These are phyloP conservation scores for Heracleum sosnowskyi DNA, from an alignment of 129 eudicot species.

Conservation along the genomic window DNA sequence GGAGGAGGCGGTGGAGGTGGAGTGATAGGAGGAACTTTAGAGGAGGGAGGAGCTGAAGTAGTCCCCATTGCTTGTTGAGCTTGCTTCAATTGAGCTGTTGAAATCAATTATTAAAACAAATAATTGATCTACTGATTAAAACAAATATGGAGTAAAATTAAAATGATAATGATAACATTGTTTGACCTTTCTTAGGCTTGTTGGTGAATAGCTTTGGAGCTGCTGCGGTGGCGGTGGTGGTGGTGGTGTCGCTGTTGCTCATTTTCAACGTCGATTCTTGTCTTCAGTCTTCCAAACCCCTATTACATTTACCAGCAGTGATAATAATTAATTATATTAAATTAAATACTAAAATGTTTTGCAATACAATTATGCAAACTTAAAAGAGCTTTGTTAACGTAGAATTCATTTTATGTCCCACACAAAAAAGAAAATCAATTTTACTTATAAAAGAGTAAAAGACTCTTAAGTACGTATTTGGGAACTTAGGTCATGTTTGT, in stretches of 20 bases:
- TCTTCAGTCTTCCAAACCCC: neutral
- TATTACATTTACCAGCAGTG: neutral
- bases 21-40: constrained; percentile 5
- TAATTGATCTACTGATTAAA: neutral
- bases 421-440: too few species aligned
- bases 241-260: constrained; percentile 3
- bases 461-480: too few species aligned
- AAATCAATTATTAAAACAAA: neutral
- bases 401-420: too few species aligned
- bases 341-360: too few species aligned
- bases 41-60: constrained; percentile 14
- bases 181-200: constrained; percentile 65
- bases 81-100: constrained; percentile 57
- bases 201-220: constrained; percentile 49
- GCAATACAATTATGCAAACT: too few species aligned
- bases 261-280: constrained; percentile 7
- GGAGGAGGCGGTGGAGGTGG: constrained; percentile 36
- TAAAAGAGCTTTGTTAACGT: too few species aligned
- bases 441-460: too few species aligned
- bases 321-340: too few species aligned
- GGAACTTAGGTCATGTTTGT: too few species aligned
- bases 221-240: constrained; percentile 9
- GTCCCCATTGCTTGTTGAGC: constrained; percentile 24
- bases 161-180: too few species aligned
- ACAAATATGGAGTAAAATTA: too few species aligned